Evolutionary conservation across 1,284 basidiomycete species (phyloP).

Genomic region (Kalmanozyma brasiliensis): DNA sequence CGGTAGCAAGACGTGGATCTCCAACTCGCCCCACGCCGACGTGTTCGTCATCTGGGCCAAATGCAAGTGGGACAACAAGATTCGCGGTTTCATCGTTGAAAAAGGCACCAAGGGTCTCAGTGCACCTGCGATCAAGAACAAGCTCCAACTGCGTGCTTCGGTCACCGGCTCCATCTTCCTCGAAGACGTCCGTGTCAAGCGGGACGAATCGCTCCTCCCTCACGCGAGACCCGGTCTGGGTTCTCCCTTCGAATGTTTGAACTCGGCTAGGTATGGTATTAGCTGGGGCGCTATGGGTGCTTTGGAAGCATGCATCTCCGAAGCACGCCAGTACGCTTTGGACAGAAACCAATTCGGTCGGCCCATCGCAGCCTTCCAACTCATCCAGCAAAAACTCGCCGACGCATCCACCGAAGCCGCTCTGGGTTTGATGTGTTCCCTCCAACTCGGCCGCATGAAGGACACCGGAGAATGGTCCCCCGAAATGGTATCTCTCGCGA

Average conservation of each 20-base stretch:
- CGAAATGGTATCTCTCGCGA: conserved; percentile 87
- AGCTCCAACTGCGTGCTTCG: conserved; percentile 87
- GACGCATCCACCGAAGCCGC: conserved; percentile 88
- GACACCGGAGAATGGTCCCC: conserved; percentile 81
- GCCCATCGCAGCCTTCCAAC: conserved; percentile 90
- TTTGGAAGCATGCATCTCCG: conserved; percentile 86
- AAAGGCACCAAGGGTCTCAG: conserved; percentile 88
- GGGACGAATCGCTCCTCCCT: conserved; percentile 53
- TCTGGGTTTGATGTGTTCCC: conserved; percentile 77
- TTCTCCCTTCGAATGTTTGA: conserved; percentile 64
- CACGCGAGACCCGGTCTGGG: conserved; percentile 59
- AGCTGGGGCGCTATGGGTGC: conserved; percentile 69
- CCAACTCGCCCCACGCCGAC: conserved; percentile 77
- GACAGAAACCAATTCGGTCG: conserved; percentile 86
- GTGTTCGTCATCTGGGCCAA: conserved; percentile 93
- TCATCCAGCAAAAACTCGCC: conserved; percentile 92
- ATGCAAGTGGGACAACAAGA: conserved; percentile 90
- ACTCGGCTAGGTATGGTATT: conserved; percentile 62
- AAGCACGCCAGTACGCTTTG: conserved; percentile 84
- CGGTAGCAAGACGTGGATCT: conserved; percentile 97
- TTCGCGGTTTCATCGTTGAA: conserved; percentile 91
- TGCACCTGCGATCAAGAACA: conserved; percentile 90
- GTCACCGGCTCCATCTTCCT: conserved; percentile 93
- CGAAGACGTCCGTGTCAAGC: conserved; percentile 65
- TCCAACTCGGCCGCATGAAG: conserved; percentile 87